Evolutionary conservation across 2,329 filamentous ascomycete genomes (phyloP).

Genomic region (Pseudomassariella vexata): DNA sequence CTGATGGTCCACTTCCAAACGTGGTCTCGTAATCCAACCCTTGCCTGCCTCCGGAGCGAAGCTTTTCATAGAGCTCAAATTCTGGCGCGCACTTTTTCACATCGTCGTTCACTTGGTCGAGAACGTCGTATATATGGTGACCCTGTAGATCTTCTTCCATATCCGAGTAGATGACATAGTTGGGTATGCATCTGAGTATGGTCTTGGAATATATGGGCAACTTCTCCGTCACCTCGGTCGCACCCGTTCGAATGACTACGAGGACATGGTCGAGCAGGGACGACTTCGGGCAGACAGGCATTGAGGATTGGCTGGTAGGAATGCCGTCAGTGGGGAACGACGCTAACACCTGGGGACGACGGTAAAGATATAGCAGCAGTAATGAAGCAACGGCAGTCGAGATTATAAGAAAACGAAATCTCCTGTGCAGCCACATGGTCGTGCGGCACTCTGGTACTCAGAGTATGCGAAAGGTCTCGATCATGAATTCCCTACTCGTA

Average conservation of each 20-base stretch:
- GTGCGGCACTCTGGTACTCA: too few species aligned
- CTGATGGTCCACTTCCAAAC: slow-evolving; percentile 21
- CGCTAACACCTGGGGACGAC: too few species aligned
- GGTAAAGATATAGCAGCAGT: too few species aligned
- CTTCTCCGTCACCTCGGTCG: slow-evolving; percentile 49
- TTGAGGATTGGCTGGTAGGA: too few species aligned
- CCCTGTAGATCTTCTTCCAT: slow-evolving; percentile 46
- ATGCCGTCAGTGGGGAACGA: too few species aligned
- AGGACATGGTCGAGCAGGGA: slow-evolving; percentile 51
- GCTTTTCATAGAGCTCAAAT: slow-evolving; percentile 44
- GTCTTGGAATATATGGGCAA: slow-evolving; percentile 48
- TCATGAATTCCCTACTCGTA: too few species aligned
- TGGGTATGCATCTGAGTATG: slow-evolving; percentile 47
- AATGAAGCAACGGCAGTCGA: too few species aligned
- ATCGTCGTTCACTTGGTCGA: slow-evolving; percentile 34
- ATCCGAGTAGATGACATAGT: slow-evolving; percentile 54
- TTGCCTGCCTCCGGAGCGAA: slow-evolving; percentile 34
- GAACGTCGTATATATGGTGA: slow-evolving; percentile 41
- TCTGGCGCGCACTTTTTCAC: slow-evolving; percentile 34
- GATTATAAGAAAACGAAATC: too few species aligned
- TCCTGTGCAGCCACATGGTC: too few species aligned
- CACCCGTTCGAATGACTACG: slow-evolving; percentile 52
- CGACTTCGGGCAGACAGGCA: too few species aligned
- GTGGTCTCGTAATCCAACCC: slow-evolving; percentile 18
- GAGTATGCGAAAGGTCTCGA: too few species aligned